Base-by-base conservation (phyloP, 495 filamentous ascomycete species). In the Cetradonia linearis region DNA sequence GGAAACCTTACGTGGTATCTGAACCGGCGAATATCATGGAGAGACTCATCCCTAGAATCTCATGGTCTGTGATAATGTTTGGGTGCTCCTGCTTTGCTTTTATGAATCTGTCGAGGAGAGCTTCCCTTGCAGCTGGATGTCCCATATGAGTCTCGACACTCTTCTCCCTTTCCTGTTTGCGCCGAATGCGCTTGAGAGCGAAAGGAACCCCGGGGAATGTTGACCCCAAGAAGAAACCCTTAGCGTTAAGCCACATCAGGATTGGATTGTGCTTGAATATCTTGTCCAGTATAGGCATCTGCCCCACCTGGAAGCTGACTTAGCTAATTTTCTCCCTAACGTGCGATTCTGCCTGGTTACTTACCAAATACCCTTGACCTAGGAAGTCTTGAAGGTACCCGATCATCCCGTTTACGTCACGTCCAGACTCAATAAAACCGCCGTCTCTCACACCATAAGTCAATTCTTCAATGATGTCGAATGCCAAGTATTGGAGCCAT, bases 401-500 rank as follows among this genome's bases (percentile, higher is more conserved):
- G 42, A 46, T n/a, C 7, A 46, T 4, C 2, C 3, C n/a, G 20
- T 20, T 23, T 25, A 46, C 42, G 25, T 46, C 42, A 25, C 42
- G 20, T 10, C 48, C 48, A n/a, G 27, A 6, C 27, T 50, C 48
- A 46, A 46, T 46, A 1, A 50, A 50, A 2, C 28, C 25, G 1
- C 83, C 85, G 59, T 85, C 83, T 9, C 74, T 76, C 20, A 79
- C 72, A 53, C 77, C 78, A 62, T 84, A 88, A 0, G 83, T 83
- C 14, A 87, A 77, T 67, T 71, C 76, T 72, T 85, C 70, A 73
- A 87, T 71, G 40, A 89, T 84, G 65, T 93, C 88, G 65, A 89
- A 90, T 6, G 86, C 85, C 65, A 84, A 91, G 67, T 83, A 90
- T 67, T 91, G 87, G 20, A 90, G 71, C 88, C 87, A 92, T 46